Percentiles rank a stretch among this genome's conserved stretches.
Evolutionary conservation across 352 stramenopile species (phyloP).

Genomic region (Peronosclerospora sorghi): DNA sequence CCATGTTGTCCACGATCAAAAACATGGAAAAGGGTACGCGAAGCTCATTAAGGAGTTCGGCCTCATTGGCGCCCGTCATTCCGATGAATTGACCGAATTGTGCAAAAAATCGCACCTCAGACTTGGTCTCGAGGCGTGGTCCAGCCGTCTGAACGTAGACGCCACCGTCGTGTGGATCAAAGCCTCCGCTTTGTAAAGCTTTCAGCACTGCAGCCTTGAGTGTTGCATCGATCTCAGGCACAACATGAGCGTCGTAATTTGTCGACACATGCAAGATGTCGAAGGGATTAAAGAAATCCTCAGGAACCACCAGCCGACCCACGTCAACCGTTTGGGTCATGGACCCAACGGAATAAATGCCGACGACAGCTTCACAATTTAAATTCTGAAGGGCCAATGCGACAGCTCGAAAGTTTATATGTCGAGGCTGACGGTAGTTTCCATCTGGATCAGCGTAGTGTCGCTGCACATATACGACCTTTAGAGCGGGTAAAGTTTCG

Average conservation of each 20-base stretch:
- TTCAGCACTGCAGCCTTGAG: conserved; percentile 40
- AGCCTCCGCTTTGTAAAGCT: conserved; percentile 29
- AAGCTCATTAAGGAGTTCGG: conserved; percentile 77
- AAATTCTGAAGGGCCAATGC: conserved; percentile 47
- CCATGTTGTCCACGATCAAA: conserved; percentile 82
- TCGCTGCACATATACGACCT: conserved; percentile 81
- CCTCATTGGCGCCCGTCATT: conserved; percentile 85
- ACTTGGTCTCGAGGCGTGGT: conserved; percentile 85
- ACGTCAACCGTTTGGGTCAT: conserved; percentile 35
- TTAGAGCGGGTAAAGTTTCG: conserved; percentile 9
- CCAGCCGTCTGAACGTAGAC: conserved; percentile 81
- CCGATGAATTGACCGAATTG: conserved; percentile 81
- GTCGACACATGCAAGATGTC: conserved; percentile 75
- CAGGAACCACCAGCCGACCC: conserved; percentile 51
- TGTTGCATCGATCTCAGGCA: conserved; percentile 44
- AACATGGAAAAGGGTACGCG: conserved; percentile 79
- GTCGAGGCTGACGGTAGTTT: conserved; percentile 69
- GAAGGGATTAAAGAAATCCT: conserved; percentile 86
- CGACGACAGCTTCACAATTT: conserved; percentile 56
- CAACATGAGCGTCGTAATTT: conserved; percentile 77
- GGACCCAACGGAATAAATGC: conserved; percentile 83
- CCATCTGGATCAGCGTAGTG: conserved; percentile 64
- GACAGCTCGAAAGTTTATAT: conserved; percentile 83
- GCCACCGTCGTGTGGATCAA: conserved; percentile 56
- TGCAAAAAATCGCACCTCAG: conserved; percentile 83